Evolutionary conservation across 805 yeast species (phyloP), one percentile per base, ranked within the genome.

Genomic region (Yarrowia sp.): DNA sequence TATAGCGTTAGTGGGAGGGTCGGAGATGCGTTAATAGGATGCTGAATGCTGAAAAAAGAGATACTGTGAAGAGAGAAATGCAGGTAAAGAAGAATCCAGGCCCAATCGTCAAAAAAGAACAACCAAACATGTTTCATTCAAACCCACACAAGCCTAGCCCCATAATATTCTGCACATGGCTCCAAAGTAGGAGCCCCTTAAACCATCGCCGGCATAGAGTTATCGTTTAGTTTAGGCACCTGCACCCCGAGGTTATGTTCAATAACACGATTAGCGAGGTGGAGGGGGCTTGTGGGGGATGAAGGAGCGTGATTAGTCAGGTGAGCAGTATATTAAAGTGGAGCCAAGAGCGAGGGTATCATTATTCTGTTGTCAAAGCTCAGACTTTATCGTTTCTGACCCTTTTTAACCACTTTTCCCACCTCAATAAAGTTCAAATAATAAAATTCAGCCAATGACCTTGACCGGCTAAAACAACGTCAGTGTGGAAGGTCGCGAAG

Each of bases 141-240:
- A 19, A 53, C 59, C 36, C 59, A 38, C 45, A 12, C 26, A 38
- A 16, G 59, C 22, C 58, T 53, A 53, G 45, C 42, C 43, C 59
- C 59, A 53, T 53, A 53, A 53, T 53, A 53, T 36, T 53, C 45
- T 53, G 59, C 59, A 53, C 59, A 11, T 3, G 22, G 53, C 22
- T 19, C 43, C 58, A 36, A 52, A 38, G 58, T 53, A 53, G 59
- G 56, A 53, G 45, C 59, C 59, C 59, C 59, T 53, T 53, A 14
- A 53, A 53, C 45, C 45, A 19, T 38, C n/a, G 19, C 4, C 38
- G 2, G 53, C 53, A 8, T 49, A 3, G 40, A 40, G 59, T 53
- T 53, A 40, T 38, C 45, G 45, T 19, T 53, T 53, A 53, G 45
- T 53, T 53, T 53, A 53, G 59, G 58, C 58, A 52, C 58, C 26